phyloP scores from a whole-genome alignment of 208 protist genomes.

The Jaenimonas drosophilae region DNA sequence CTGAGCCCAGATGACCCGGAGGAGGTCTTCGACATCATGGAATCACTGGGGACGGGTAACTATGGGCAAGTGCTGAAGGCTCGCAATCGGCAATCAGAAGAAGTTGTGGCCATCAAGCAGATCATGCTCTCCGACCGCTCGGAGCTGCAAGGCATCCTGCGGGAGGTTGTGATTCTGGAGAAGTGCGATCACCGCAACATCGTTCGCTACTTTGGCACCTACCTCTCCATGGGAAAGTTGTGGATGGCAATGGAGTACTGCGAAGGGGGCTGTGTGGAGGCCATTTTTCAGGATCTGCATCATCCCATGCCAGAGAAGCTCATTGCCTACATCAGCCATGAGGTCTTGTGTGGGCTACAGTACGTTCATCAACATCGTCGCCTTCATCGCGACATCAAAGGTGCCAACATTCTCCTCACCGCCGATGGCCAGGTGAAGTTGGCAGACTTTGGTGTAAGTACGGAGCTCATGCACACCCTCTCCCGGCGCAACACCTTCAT shows the following conservation, averaged over 20 bases:
- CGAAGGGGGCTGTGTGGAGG: conserved; percentile 84
- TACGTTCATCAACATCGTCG: conserved; percentile 83
- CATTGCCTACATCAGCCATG: conserved; percentile 81
- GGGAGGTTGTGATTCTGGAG: conserved; percentile 84
- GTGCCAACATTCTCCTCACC: conserved; percentile 90
- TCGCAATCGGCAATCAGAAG: conserved; percentile 45
- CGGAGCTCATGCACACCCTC: conserved; percentile 68
- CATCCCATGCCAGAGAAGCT: conserved; percentile 66
- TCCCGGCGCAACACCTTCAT: conserved; percentile 86
- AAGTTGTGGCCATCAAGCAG: conserved; percentile 86
- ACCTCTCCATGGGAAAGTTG: conserved; percentile 69
- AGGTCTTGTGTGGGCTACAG: conserved; percentile 74
- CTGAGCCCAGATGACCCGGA: too few relatives aligned
- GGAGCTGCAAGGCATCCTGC: conserved; percentile 62
- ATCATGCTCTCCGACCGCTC: conserved; percentile 75
- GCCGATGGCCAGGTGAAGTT: conserved; percentile 85
- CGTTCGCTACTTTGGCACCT: conserved; percentile 83
- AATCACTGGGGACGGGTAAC: conserved; percentile 88
- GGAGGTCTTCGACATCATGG: conserved; percentile 71
- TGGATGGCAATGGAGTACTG: conserved; percentile 94
- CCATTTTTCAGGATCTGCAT: conserved; percentile 74
- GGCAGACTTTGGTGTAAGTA: conserved; percentile 88
- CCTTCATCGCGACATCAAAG: conserved; percentile 94
- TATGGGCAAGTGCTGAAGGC: conserved; percentile 98
- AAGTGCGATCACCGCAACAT: conserved; percentile 81